Conservation (phyloP, 228 moss, liverwort and hornwort genomes). For the Sphagnum magellanicum region DNA sequence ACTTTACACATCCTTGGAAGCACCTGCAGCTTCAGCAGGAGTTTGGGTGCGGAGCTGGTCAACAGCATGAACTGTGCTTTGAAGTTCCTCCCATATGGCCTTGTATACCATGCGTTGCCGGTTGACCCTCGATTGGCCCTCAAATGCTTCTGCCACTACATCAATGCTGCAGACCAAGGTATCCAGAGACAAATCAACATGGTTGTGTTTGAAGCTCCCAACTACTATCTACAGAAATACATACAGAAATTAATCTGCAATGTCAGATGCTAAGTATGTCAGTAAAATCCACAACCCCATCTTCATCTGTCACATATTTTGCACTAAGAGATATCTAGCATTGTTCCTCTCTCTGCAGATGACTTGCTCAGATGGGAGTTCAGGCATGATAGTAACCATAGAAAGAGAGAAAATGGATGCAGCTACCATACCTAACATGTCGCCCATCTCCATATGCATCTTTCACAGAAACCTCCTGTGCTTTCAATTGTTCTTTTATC, state of each 20-base stretch:
- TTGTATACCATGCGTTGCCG: conserved; percentile 95
- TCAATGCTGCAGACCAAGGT: conserved; percentile 52
- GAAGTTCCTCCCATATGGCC: conserved; percentile 96
- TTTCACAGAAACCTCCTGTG: conserved; percentile 74
- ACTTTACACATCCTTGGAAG: conserved; percentile 29
- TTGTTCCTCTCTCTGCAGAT: too few relatives aligned
- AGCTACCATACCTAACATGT: conserved; percentile 61
- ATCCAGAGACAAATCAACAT: background rate
- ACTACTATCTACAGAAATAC: too few relatives aligned
- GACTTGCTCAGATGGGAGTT: too few relatives aligned
- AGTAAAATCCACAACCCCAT: too few relatives aligned
- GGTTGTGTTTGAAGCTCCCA: too few relatives aligned
- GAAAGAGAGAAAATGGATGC: too few relatives aligned
- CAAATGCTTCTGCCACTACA: conserved; percentile 86
- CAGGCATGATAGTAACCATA: too few relatives aligned
- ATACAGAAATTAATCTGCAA: too few relatives aligned
- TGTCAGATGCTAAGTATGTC: too few relatives aligned
- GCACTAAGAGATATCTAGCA: too few relatives aligned
- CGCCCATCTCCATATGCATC: conserved; percentile 98
- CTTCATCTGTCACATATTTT: too few relatives aligned
- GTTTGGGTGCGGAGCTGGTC: conserved; percentile 83
- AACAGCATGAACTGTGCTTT: conserved; percentile 86
- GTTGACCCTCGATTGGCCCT: conserved; percentile 84
- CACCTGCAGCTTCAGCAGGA: conserved; percentile 58
- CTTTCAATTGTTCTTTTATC: conserved; percentile 74